A percentile compares a stretch with the other conserved stretches of the same genome.
Conservation (phyloP, 371 early-diverging fungal genomes). For the Neoconidiobolus thromboides region DNA sequence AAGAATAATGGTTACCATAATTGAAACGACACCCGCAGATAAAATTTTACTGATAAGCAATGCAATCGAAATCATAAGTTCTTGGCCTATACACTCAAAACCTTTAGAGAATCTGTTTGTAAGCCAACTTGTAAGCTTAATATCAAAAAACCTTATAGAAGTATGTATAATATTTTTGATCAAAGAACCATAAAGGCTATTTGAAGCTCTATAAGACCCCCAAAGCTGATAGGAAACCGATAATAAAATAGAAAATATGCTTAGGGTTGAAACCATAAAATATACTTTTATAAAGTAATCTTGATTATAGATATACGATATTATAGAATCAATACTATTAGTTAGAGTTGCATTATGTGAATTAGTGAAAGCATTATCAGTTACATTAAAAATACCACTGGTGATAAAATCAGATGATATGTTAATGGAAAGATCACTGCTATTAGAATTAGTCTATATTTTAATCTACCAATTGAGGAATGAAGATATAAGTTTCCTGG, state of each 20-base stretch:
- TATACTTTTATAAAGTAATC: too few relatives aligned
- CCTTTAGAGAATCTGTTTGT: slow-evolving; percentile 67
- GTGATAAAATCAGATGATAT: too few relatives aligned
- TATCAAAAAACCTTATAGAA: slow-evolving; percentile 68
- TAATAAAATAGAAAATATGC: too few relatives aligned
- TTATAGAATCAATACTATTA: not conserved
- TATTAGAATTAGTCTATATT: slow-evolving; percentile 3
- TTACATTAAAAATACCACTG: too few relatives aligned
- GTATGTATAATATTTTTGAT: slow-evolving; percentile 34
- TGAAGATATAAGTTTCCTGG: slow-evolving; percentile 22
- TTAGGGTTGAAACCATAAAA: too few relatives aligned
- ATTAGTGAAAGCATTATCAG: not conserved
- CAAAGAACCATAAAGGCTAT: slow-evolving; percentile 22
- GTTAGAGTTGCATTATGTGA: not conserved
- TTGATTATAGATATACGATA: too few relatives aligned
- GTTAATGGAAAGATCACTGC: too few relatives aligned
- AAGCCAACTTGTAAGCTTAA: slow-evolving; percentile 68
- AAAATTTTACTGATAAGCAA: slow-evolving; percentile 28
- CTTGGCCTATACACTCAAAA: slow-evolving; percentile 47
- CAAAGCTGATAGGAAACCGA: slow-evolving; percentile 10
- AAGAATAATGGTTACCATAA: slow-evolving; percentile 29
- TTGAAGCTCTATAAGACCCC: slow-evolving; percentile 24
- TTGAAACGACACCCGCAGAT: slow-evolving; percentile 30
- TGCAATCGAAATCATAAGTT: slow-evolving; percentile 26
- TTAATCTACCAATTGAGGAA: slow-evolving; percentile 16